A percentile compares a stretch with the other conserved stretches of the same genome.
Evolutionary conservation across 1,139 yeast genomes (phyloP).

Genomic region (Suhomyces maxii): DNA sequence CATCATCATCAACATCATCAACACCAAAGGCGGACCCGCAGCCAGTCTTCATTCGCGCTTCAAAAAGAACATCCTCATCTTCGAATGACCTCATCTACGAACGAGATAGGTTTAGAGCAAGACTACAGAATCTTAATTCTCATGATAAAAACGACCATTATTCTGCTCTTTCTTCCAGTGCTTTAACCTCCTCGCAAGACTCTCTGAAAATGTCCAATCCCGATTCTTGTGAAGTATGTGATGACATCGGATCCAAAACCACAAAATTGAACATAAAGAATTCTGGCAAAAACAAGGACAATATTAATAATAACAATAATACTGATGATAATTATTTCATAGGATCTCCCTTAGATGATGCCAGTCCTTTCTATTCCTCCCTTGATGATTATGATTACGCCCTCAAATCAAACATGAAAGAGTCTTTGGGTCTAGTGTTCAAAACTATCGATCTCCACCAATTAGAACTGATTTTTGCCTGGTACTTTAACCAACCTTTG

Average conservation of each 20-base stretch:
- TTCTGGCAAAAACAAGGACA: no score
- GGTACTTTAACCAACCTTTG: constrained; percentile 53
- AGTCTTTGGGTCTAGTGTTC: constrained; percentile 12
- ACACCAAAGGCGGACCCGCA: neutral
- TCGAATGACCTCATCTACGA: constrained; percentile 46
- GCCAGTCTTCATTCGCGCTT: constrained; percentile 3
- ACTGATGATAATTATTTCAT: no score
- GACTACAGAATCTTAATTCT: constrained; percentile 38
- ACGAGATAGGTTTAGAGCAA: constrained; percentile 45
- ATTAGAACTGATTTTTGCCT: constrained; percentile 36
- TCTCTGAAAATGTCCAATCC: neutral
- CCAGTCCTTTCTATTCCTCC: constrained; percentile 21
- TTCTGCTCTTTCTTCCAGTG: neutral
- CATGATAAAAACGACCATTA: constrained; percentile 2
- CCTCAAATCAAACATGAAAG: neutral
- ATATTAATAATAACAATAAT: no score
- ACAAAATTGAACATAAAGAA: constrained; percentile 32
- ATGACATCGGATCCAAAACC: constrained; percentile 39
- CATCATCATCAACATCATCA: no score
- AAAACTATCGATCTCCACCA: constrained; percentile 29
- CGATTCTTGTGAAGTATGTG: constrained; percentile 38
- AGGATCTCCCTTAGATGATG: constrained; percentile 25
- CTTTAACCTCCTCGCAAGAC: neutral
- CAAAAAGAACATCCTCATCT: constrained; percentile 43
- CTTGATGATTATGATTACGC: constrained; percentile 3